Conservation (phyloP, 805 yeast species). For the Candida alai region DNA sequence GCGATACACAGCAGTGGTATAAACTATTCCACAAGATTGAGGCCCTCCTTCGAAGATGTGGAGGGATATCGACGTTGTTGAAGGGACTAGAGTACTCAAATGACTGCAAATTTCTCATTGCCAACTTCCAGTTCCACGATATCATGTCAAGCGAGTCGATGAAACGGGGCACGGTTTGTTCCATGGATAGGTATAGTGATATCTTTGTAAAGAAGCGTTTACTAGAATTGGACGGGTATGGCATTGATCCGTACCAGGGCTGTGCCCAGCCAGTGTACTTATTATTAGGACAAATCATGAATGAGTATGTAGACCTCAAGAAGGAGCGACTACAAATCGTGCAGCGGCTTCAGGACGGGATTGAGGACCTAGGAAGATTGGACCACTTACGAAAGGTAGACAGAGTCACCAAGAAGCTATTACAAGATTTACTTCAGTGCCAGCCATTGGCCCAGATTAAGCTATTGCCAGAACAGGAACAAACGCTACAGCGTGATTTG, state of each 20-base stretch:
- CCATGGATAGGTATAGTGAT: conserved; percentile 12
- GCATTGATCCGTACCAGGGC: conserved; percentile 25
- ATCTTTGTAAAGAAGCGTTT: conserved; percentile 13
- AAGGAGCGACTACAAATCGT: too few relatives aligned
- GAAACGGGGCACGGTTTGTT: conserved; percentile 14
- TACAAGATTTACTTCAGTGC: conserved; percentile 1
- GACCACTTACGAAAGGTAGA: conserved; percentile 7
- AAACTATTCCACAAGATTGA: conserved; percentile 10
- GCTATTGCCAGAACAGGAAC: conserved; percentile 8
- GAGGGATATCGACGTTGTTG: conserved; percentile 15
- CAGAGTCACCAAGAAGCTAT: conserved; percentile 1
- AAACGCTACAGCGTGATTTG: conserved; percentile 10
- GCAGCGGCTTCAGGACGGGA: conserved; percentile 4
- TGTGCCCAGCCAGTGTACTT: conserved; percentile 17
- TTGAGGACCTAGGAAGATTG: conserved; percentile 9
- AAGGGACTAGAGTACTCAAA: conserved; percentile 14
- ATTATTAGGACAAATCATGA: conserved; percentile 15
- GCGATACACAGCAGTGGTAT: conserved; percentile 18
- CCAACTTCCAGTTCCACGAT: conserved; percentile 21
- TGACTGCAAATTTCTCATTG: conserved; percentile 18
- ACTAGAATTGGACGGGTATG: conserved; percentile 16
- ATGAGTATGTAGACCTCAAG: conserved; percentile 5
- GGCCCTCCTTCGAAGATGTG: conserved; percentile 12
- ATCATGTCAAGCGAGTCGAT: conserved; percentile 15
- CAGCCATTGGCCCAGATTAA: conserved; percentile 11